Conservation (phyloP, 164 flowering plant genomes). For the Hamamelis virginiana region DNA sequence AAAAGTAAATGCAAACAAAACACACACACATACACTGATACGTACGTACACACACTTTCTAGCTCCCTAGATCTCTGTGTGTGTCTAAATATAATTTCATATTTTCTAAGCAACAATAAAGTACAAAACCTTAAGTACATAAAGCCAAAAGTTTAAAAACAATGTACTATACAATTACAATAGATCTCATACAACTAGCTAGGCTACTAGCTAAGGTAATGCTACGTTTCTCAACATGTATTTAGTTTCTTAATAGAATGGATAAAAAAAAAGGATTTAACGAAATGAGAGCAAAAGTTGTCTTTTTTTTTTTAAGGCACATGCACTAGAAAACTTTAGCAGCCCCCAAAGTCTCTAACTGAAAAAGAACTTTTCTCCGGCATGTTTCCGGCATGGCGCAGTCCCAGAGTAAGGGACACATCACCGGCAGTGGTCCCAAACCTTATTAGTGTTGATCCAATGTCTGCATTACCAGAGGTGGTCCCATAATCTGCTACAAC, state of each 20-base stretch:
- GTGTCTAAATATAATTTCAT: not conserved
- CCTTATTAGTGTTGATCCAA: constrained; percentile 42
- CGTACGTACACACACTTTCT: not conserved
- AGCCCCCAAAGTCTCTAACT: constrained; percentile 48
- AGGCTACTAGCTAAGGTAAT: constrained; percentile 6
- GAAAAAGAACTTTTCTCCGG: constrained; percentile 63
- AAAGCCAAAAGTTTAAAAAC: constrained; percentile 3
- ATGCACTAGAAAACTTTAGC: constrained; percentile 17
- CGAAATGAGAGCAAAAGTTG: not conserved
- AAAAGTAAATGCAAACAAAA: no score
- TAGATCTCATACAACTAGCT: constrained; percentile 13
- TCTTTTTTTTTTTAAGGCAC: constrained; percentile 1
- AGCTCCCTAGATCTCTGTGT: not conserved
- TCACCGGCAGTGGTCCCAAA: constrained; percentile 67
- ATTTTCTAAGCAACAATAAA: constrained; percentile 13
- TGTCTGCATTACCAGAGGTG: constrained; percentile 21
- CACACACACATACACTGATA: not conserved
- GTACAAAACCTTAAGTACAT: constrained; percentile 13
- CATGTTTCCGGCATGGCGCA: constrained; percentile 72
- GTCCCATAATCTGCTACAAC: constrained; percentile 26
- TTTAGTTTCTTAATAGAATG: constrained; percentile 8
- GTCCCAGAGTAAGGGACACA: constrained; percentile 82
- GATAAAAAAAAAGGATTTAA: not conserved
- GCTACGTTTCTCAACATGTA: constrained; percentile 14
- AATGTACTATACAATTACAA: constrained; percentile 29